A percentile compares a stretch with the other conserved stretches of the same genome.
Conservation (phyloP, 306 rosid species). For the Castanea mollissima region DNA sequence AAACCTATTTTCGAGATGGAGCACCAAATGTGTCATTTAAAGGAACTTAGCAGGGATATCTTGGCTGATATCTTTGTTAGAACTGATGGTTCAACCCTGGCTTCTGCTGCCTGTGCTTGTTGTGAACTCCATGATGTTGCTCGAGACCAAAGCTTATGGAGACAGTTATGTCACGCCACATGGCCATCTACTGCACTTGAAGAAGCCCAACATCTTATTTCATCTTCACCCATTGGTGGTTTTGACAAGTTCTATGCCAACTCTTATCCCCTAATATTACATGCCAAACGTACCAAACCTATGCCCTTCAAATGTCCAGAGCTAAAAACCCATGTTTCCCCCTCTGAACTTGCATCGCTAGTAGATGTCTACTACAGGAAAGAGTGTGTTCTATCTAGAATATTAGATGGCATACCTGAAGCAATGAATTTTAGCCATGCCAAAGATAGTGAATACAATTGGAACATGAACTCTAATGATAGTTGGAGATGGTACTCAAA, state of each 20-base stretch:
- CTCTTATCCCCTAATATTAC: background rate
- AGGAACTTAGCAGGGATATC: background rate
- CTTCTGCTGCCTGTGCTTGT: background rate
- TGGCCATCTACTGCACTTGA: slow-evolving; percentile 1
- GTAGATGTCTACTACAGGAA: background rate
- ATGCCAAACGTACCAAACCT: background rate
- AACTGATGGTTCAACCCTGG: background rate
- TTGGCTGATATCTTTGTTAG: background rate
- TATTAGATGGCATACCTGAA: background rate
- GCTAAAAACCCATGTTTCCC: background rate
- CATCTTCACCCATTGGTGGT: background rate
- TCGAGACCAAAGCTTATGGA: slow-evolving; percentile 2
- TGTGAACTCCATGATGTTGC: background rate
- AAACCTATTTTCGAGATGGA: background rate
- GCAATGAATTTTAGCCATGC: background rate
- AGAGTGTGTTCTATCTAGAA: background rate
- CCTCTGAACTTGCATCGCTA: background rate
- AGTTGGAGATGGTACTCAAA: background rate
- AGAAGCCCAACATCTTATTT: background rate
- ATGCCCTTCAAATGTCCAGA: background rate
- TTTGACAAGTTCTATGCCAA: background rate
- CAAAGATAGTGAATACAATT: background rate
- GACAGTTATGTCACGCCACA: background rate
- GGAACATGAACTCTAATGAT: background rate
- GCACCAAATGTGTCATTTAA: background rate